phyloP scores from a whole-genome alignment of 257 asterid species.

The Sherardia arvensis region DNA sequence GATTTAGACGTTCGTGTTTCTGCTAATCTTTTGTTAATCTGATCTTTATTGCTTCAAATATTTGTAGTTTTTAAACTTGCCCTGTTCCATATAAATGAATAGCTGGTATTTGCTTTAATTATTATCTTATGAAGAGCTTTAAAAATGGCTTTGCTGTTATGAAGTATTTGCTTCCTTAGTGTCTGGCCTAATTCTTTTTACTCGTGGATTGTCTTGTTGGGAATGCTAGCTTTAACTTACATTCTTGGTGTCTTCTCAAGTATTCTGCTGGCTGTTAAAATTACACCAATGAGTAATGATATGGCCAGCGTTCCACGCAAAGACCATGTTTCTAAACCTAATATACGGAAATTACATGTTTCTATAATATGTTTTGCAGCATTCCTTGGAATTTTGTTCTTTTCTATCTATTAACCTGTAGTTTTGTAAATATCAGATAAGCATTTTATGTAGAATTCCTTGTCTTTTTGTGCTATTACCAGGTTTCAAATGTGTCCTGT shows the following conservation, averaged over 20 bases:
- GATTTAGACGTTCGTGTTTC: slow-evolving; percentile 10
- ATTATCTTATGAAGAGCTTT: neutral
- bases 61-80: too few relatives aligned
- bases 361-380: neutral
- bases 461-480: neutral
- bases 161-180: too few relatives aligned
- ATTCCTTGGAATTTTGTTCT: neutral
- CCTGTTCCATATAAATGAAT: neutral
- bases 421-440: neutral
- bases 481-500: too few relatives aligned
- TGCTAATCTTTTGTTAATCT: neutral
- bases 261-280: neutral
- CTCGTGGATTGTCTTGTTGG: neutral
- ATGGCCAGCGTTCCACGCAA: neutral
- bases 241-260: neutral
- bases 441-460: slow-evolving; percentile 1
- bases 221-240: neutral
- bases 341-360: too few relatives aligned
- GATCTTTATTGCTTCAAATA: neutral
- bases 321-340: too few relatives aligned
- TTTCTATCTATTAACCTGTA: neutral
- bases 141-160: too few relatives aligned
- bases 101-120: neutral
- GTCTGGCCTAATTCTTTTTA: too few relatives aligned
- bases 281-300: neutral